Conservation (phyloP, 352 stramenopile genomes). For the Pythium brachiatum region DNA sequence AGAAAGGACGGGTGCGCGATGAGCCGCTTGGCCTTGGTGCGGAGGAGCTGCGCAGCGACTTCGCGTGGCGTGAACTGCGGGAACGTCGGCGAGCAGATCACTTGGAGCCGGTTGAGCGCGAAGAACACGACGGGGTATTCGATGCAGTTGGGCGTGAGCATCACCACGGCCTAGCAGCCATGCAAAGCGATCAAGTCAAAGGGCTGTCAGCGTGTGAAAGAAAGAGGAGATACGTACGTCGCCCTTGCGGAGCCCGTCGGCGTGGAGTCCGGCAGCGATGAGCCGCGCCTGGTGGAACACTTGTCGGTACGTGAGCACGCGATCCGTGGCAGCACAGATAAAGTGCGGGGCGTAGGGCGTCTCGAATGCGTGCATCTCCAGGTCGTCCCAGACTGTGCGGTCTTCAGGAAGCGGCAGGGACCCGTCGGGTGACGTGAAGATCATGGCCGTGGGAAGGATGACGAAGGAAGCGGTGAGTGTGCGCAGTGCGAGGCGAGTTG, state of each 20-base stretch:
- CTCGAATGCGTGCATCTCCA: conserved; percentile 32
- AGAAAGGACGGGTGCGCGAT: conserved; percentile 12
- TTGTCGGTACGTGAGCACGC: conserved; percentile 34
- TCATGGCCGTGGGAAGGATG: conserved; percentile 20
- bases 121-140: conserved; percentile 47
- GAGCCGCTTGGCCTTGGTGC: conserved; percentile 25
- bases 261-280: conserved; percentile 37
- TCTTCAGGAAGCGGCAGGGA: conserved; percentile 30
- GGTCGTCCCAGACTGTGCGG: conserved; percentile 35
- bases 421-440: conserved; percentile 39
- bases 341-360: conserved; percentile 32
- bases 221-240: conserved; percentile 31
- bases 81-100: conserved; percentile 39
- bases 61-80: conserved; percentile 38
- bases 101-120: conserved; percentile 38
- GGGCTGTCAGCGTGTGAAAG: no score
- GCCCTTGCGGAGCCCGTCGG: conserved; percentile 36
- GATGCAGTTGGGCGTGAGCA: conserved; percentile 58
- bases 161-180: conserved; percentile 28
- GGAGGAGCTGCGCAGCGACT: conserved; percentile 34
- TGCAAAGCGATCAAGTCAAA: conserved; percentile 1
- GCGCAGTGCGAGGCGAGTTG: background rate
- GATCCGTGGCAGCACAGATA: conserved; percentile 43
- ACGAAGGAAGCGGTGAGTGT: background rate
- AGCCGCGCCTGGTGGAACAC: conserved; percentile 24